phyloP scores from a whole-genome alignment of 108 stramenopile species.

The Cyclotella cryptica region DNA sequence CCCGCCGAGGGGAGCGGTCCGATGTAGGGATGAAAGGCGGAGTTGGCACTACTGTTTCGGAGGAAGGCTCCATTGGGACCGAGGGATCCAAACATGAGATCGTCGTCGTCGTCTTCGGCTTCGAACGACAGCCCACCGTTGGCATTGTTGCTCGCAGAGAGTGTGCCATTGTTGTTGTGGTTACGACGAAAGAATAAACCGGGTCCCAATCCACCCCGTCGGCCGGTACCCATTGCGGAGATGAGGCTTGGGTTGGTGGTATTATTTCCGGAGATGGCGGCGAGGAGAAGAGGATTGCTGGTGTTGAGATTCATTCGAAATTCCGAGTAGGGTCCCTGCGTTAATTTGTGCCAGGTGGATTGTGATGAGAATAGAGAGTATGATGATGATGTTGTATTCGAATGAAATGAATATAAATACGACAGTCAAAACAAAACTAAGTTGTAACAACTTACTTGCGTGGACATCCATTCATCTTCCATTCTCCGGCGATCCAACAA shows the following conservation, averaged over 20 bases:
- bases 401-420: too few species aligned
- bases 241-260: neutral
- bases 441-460: slow-evolving; percentile 35
- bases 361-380: neutral
- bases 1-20: slow-evolving; percentile 62
- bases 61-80: slow-evolving; percentile 28
- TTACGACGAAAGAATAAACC: slow-evolving; percentile 18
- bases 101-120: slow-evolving; percentile 32
- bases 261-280: slow-evolving; percentile 30
- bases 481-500: slow-evolving; percentile 52
- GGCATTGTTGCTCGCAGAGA: too few species aligned
- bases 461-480: slow-evolving; percentile 89
- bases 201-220: neutral
- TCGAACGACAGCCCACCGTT: slow-evolving; percentile 10
- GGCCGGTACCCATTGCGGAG: neutral
- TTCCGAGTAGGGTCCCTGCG: slow-evolving; percentile 81
- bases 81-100: slow-evolving; percentile 41
- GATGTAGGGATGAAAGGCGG: slow-evolving; percentile 24
- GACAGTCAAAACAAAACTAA: neutral
- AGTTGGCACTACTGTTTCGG: slow-evolving; percentile 8
- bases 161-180: neutral
- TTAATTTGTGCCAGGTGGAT: neutral
- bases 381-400: too few species aligned
- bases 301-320: slow-evolving; percentile 86
- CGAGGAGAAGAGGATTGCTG: slow-evolving; percentile 54